phyloP scores from a whole-genome alignment of 345 rosid species.

The Pugionium dolabratum region DNA sequence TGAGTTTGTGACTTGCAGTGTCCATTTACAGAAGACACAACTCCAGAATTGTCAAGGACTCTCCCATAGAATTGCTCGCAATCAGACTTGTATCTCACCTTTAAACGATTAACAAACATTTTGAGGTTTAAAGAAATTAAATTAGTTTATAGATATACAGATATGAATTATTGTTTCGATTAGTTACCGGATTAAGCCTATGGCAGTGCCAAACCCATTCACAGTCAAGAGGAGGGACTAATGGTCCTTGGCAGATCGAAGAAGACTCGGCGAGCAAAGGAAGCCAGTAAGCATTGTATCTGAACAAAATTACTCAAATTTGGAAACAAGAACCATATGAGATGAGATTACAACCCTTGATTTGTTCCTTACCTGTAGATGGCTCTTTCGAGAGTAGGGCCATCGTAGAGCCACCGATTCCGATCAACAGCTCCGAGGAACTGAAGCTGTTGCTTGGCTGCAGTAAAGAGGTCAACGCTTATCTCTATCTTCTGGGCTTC shows the following conservation, averaged over 20 bases:
- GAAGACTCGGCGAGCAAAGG: slow-evolving; percentile 74
- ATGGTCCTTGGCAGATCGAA: slow-evolving; percentile 53
- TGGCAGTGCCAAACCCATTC: slow-evolving; percentile 99
- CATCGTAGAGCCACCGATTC: slow-evolving; percentile 77
- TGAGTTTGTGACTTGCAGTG: slow-evolving; percentile 49
- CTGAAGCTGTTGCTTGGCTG: slow-evolving; percentile 73
- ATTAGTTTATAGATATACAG: too few relatives aligned
- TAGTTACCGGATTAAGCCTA: slow-evolving; percentile 80
- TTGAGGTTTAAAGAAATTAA: background rate
- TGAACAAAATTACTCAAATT: slow-evolving; percentile 36
- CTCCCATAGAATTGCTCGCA: slow-evolving; percentile 78
- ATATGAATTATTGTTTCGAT: too few relatives aligned
- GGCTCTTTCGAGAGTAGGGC: slow-evolving; percentile 66
- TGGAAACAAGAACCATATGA: background rate
- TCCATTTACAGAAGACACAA: slow-evolving; percentile 65
- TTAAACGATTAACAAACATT: slow-evolving; percentile 19
- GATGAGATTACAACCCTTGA: background rate
- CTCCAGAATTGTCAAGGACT: slow-evolving; percentile 62
- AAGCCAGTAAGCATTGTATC: slow-evolving; percentile 95
- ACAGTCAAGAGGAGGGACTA: slow-evolving; percentile 93
- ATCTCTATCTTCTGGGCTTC: slow-evolving; percentile 69
- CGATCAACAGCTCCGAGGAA: slow-evolving; percentile 77
- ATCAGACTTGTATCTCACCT: slow-evolving; percentile 83
- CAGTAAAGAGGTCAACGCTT: slow-evolving; percentile 59
- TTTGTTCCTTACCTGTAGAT: slow-evolving; percentile 58